Conservation (phyloP, 2,329 filamentous ascomycete species). For the Hymenoscyphus occultus region DNA sequence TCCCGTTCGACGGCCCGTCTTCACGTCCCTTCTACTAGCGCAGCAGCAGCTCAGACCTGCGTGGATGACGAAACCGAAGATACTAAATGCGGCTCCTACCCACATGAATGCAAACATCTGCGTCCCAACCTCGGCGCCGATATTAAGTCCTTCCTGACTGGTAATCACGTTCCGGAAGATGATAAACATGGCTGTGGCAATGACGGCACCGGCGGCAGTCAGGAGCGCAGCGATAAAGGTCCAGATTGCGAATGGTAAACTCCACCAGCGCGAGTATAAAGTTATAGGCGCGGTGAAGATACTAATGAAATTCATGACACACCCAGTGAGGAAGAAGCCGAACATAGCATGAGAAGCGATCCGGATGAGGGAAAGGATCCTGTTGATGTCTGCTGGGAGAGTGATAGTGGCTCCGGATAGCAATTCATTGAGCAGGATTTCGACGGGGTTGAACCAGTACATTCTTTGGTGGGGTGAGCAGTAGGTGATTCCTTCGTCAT, state of each 20-base stretch:
- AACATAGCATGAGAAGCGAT: slow-evolving; percentile 85
- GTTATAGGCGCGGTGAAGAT: slow-evolving; percentile 57
- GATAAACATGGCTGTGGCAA: slow-evolving; percentile 80
- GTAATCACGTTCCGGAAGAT: slow-evolving; percentile 77
- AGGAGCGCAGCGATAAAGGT: slow-evolving; percentile 65
- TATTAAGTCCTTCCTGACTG: slow-evolving; percentile 70
- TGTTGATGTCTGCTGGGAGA: slow-evolving; percentile 69
- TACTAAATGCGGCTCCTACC: slow-evolving; percentile 65
- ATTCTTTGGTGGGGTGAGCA: slow-evolving; percentile 69
- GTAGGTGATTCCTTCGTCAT: slow-evolving; percentile 66
- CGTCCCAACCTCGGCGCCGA: slow-evolving; percentile 63
- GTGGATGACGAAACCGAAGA: slow-evolving; percentile 72
- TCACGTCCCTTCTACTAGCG: slow-evolving; percentile 33
- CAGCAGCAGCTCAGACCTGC: slow-evolving; percentile 77
- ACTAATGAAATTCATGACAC: slow-evolving; percentile 68
- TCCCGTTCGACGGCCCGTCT: slow-evolving; percentile 32
- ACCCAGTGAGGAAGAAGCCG: slow-evolving; percentile 73
- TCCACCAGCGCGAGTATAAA: slow-evolving; percentile 51
- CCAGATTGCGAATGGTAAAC: slow-evolving; percentile 65
- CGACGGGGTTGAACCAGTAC: slow-evolving; percentile 90
- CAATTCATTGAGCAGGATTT: slow-evolving; percentile 76
- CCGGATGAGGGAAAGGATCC: slow-evolving; percentile 70
- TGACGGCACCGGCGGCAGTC: slow-evolving; percentile 65
- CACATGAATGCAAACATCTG: slow-evolving; percentile 89
- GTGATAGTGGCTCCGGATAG: slow-evolving; percentile 80